phyloP scores from a whole-genome alignment of 2,329 filamentous ascomycete genomes.

The Coniella vitis region DNA sequence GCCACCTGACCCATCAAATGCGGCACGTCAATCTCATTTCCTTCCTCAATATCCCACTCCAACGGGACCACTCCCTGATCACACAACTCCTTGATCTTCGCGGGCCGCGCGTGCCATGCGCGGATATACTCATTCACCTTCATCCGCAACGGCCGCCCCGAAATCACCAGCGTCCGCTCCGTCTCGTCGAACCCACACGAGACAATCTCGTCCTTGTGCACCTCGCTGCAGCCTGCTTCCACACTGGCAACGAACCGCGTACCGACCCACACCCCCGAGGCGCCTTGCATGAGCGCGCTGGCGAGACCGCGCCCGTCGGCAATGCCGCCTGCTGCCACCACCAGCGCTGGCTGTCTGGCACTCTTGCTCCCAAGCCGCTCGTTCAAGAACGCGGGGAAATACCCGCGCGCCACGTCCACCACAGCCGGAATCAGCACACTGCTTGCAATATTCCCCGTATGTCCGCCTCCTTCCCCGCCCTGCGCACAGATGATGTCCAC shows the following conservation, averaged over 20 bases:
- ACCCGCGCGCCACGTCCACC: conserved; percentile 71
- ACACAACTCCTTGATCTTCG: conserved; percentile 69
- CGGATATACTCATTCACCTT: conserved; percentile 77
- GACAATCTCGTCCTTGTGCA: conserved; percentile 82
- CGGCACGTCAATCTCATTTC: conserved; percentile 75
- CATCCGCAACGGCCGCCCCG: conserved; percentile 73
- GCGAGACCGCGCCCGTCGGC: conserved; percentile 77
- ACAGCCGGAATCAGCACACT: conserved; percentile 83
- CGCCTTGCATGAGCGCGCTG: conserved; percentile 78
- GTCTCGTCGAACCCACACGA: conserved; percentile 74
- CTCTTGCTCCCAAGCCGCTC: conserved; percentile 38
- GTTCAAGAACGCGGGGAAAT: conserved; percentile 61
- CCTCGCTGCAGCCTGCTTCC: conserved; percentile 73
- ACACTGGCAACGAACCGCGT: conserved; percentile 80
- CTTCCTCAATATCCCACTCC: conserved; percentile 74
- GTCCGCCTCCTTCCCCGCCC: conserved; percentile 87
- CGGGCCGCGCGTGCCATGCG: conserved; percentile 70
- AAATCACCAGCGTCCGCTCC: conserved; percentile 72
- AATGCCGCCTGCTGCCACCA: conserved; percentile 85
- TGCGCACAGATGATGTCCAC: conserved; percentile 91
- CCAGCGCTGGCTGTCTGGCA: conserved; percentile 54
- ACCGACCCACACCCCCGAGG: conserved; percentile 86
- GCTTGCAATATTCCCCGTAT: conserved; percentile 82
- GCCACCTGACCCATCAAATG: conserved; percentile 94
- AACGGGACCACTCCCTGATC: conserved; percentile 73